These are phyloP conservation scores for Platanthera zijinensis DNA, from an alignment of 106 monocot species.

Conservation along the genomic window DNA sequence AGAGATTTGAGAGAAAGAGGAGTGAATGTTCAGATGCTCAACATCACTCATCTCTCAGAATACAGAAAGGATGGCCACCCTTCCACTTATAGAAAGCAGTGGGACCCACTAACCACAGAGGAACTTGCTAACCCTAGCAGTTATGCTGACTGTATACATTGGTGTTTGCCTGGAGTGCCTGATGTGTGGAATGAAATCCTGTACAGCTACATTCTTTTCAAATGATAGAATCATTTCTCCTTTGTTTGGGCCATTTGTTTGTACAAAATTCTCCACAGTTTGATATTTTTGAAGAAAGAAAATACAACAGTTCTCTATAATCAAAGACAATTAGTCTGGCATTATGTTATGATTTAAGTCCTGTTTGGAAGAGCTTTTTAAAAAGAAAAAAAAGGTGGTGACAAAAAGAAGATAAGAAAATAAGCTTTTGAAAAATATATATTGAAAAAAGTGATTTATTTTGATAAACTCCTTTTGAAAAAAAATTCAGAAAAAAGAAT, in stretches of 20 bases:
- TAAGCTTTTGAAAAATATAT: too few relatives aligned
- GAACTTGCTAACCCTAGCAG: constrained; percentile 45
- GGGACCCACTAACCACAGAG: constrained; percentile 50
- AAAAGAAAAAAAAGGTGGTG: too few relatives aligned
- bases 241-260: not conserved
- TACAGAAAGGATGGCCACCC: constrained; percentile 78
- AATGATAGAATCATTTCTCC: not conserved
- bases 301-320: too few relatives aligned
- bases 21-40: constrained; percentile 40
- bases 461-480: too few relatives aligned
- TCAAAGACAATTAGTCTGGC: too few relatives aligned
- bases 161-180: constrained; percentile 90
- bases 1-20: constrained; percentile 35
- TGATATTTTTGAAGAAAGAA: too few relatives aligned
- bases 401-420: too few relatives aligned
- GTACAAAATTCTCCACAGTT: too few relatives aligned
- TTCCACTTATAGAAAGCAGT: constrained; percentile 57
- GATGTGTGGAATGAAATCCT: constrained; percentile 83
- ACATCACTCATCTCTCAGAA: constrained; percentile 75
- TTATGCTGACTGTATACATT: constrained; percentile 82
- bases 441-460: too few relatives aligned
- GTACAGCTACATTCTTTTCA: constrained; percentile 44
- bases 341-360: too few relatives aligned
- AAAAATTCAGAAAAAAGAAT: too few relatives aligned
- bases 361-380: too few relatives aligned